Evolutionary conservation across 768 basidiomycete genomes (phyloP).

Genomic region (Russula earlei): DNA sequence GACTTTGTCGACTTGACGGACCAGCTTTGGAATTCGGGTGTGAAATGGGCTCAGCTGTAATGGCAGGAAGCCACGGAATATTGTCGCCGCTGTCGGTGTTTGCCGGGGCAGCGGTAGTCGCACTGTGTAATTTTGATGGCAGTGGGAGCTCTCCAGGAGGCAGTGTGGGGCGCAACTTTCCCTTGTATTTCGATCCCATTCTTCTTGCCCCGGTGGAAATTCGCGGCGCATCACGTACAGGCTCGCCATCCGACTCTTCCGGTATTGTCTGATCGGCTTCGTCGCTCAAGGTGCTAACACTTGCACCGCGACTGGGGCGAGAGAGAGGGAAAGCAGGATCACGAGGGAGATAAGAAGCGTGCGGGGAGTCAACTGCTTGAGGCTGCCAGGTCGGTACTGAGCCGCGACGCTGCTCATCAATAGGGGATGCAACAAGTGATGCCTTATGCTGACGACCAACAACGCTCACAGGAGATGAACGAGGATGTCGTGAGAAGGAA

Average conservation of each 20-base stretch:
- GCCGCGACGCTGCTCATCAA: constrained; percentile 6
- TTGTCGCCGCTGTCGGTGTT: neutral
- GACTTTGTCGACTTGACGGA: neutral
- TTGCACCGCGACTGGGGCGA: constrained; percentile 45
- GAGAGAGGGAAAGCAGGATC: constrained; percentile 28
- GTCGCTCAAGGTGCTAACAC: constrained; percentile 41
- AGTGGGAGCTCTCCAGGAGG: constrained; percentile 27
- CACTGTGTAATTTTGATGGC: constrained; percentile 22
- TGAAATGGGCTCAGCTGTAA: neutral
- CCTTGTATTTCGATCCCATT: constrained; percentile 17
- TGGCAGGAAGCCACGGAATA: neutral
- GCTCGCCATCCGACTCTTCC: constrained; percentile 46
- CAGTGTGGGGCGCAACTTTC: constrained; percentile 27
- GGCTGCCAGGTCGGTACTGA: constrained; percentile 7
- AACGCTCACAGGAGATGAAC: constrained; percentile 29
- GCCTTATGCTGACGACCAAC: constrained; percentile 5
- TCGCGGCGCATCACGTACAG: constrained; percentile 29
- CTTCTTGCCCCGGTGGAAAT: neutral
- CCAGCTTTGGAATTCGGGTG: constrained; percentile 2
- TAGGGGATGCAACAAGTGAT: neutral
- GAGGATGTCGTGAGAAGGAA: constrained; percentile 44
- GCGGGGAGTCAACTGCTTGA: constrained; percentile 21
- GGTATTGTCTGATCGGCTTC: constrained; percentile 30
- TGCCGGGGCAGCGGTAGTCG: neutral
- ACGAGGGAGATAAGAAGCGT: constrained; percentile 30